phyloP scores from a whole-genome alignment of 2,329 filamentous ascomycete species.

The Claviceps fusiformis region DNA sequence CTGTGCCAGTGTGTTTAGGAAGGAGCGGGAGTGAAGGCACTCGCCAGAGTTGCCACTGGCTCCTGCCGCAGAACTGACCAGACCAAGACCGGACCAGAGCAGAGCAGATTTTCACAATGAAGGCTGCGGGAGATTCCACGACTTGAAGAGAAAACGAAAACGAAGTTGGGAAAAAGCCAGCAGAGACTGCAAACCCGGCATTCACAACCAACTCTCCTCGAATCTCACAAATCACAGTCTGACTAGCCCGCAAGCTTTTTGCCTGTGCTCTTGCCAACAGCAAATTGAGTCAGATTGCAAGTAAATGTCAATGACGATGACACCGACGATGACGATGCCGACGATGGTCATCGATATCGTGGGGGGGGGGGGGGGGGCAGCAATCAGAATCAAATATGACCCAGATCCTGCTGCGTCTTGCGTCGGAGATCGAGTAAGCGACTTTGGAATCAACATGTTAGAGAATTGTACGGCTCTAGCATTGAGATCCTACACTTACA shows the following conservation, averaged over 20 bases:
- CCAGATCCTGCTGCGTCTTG: background rate
- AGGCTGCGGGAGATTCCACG: background rate
- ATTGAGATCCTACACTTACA: slow-evolving; percentile 1
- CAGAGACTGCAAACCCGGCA: background rate
- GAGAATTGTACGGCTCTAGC: background rate
- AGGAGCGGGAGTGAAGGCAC: background rate
- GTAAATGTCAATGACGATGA: too few species aligned
- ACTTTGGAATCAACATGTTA: background rate
- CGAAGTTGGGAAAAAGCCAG: background rate
- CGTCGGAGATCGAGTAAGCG: background rate
- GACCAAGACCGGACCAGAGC: too few species aligned
- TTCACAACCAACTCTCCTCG: background rate
- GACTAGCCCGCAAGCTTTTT: background rate
- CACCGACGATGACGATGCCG: background rate
- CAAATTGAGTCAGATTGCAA: background rate
- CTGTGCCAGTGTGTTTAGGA: background rate
- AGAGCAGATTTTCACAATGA: too few species aligned
- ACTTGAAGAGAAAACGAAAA: background rate
- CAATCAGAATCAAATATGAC: background rate
- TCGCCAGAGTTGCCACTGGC: background rate
- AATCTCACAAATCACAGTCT: background rate
- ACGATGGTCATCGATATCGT: background rate
- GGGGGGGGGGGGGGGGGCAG: background rate
- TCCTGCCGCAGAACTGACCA: background rate
- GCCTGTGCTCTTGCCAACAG: background rate